Evolutionary conservation across 345 rosid species (phyloP).

Genomic region (Triadica sebifera): DNA sequence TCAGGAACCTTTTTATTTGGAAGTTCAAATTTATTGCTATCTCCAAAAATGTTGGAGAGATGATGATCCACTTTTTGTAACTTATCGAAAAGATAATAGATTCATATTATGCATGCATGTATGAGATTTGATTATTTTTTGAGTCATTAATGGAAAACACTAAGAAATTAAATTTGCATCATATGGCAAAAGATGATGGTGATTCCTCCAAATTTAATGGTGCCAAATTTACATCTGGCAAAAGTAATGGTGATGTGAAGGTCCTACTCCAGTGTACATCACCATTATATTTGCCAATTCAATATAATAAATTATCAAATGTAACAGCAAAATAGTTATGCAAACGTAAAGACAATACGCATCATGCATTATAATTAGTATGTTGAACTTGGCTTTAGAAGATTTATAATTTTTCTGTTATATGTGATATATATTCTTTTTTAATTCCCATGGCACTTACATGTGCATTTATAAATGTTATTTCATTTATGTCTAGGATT

Average conservation of each 20-base stretch:
- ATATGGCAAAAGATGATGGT: not conserved
- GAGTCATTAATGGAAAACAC: not conserved
- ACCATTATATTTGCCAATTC: constrained; percentile 41
- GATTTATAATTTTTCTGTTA: not conserved
- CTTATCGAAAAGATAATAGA: not conserved
- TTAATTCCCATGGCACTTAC: not conserved
- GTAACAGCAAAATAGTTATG: too few species aligned
- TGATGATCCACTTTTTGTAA: not conserved
- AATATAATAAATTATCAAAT: too few species aligned
- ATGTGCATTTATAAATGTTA: not conserved
- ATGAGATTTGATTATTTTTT: not conserved
- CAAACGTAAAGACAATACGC: not conserved
- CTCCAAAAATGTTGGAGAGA: not conserved
- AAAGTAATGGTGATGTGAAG: constrained; percentile 69
- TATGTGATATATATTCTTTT: not conserved
- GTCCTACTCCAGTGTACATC: constrained; percentile 81
- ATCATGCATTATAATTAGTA: not conserved
- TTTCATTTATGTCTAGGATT: constrained; percentile 59
- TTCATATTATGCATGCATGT: not conserved
- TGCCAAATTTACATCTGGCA: constrained; percentile 56
- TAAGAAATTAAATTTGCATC: too few species aligned
- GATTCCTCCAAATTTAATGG: constrained; percentile 37
- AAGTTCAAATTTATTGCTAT: not conserved
- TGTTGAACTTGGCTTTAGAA: not conserved
- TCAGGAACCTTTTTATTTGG: not conserved